These are phyloP conservation scores for Coemansia guatemalensis DNA, from an alignment of 192 early-diverging fungal species.

Conservation along the genomic window DNA sequence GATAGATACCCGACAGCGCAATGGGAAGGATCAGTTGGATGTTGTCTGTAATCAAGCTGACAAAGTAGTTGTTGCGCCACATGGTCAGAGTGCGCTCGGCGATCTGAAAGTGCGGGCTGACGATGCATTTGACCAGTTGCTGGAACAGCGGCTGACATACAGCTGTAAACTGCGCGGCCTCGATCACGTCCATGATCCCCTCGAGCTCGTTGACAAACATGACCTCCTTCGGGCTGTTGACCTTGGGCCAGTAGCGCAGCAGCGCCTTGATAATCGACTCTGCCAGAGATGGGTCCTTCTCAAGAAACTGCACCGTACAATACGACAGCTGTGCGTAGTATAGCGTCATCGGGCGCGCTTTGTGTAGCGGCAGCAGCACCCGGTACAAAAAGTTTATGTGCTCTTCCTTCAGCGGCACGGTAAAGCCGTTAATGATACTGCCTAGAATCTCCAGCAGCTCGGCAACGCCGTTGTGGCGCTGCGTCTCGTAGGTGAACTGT, in stretches of 20 bases:
- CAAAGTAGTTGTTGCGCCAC: constrained; percentile 99
- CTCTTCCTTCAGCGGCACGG: constrained; percentile 97
- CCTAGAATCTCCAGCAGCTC: constrained; percentile 98
- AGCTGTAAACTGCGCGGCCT: constrained; percentile 87
- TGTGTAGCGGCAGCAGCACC: constrained; percentile 95
- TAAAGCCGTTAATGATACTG: constrained; percentile 99
- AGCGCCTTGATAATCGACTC: constrained; percentile 87
- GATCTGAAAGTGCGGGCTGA: constrained; percentile 99
- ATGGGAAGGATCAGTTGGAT: constrained; percentile 89
- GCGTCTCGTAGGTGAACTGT: constrained; percentile 96
- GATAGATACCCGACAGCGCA: constrained; percentile 91
- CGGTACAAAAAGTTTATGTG: constrained; percentile 94
- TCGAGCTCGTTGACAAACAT: constrained; percentile 99
- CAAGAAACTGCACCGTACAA: constrained; percentile 98
- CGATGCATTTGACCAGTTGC: constrained; percentile 87
- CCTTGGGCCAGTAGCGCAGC: constrained; percentile 97
- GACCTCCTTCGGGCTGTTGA: constrained; percentile 98
- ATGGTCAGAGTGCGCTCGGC: constrained; percentile 97
- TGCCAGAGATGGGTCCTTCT: constrained; percentile 94
- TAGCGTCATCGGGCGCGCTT: constrained; percentile 88
- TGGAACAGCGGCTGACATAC: constrained; percentile 91
- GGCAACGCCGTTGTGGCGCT: constrained; percentile 96
- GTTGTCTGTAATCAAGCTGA: constrained; percentile 94
- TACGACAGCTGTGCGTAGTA: constrained; percentile 98
- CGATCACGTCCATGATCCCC: constrained; percentile 94